These are phyloP conservation scores for Ophiostoma ulmi DNA, from an alignment of 2,329 filamentous ascomycete genomes.

Conservation along the genomic window DNA sequence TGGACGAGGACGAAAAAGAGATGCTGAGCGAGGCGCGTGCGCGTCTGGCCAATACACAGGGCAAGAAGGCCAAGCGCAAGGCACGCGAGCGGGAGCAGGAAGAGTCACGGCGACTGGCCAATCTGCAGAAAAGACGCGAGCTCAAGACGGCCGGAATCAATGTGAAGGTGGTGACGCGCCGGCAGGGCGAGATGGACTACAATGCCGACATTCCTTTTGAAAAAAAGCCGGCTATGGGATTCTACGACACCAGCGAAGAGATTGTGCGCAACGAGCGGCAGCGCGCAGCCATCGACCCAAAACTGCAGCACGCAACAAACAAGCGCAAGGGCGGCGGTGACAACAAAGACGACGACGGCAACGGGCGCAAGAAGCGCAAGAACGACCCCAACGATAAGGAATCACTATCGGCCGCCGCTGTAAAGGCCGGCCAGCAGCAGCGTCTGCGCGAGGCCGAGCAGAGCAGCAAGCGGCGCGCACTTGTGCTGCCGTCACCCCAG, in stretches of 20 bases:
- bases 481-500: conserved; percentile 84
- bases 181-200: conserved; percentile 98
- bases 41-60: conserved; percentile 93
- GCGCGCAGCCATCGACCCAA: conserved; percentile 79
- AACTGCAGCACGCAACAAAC: conserved; percentile 73
- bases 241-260: conserved; percentile 90
- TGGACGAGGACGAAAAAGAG: conserved; percentile 98
- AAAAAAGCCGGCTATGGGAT: conserved; percentile 79
- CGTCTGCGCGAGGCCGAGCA: conserved; percentile 94
- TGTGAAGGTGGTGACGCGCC: conserved; percentile 85
- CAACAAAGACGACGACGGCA: conserved; percentile 58
- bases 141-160: conserved; percentile 98
- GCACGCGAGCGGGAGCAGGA: conserved; percentile 92
- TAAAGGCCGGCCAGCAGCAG: conserved; percentile 90
- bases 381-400: conserved; percentile 89
- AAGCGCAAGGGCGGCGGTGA: conserved; percentile 90
- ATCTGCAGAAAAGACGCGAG: conserved; percentile 90
- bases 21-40: conserved; percentile 98
- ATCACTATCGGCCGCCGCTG: conserved; percentile 67
- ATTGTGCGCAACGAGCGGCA: conserved; percentile 74
- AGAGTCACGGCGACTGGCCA: conserved; percentile 82
- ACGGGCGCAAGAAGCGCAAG: conserved; percentile 61
- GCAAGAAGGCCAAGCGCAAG: conserved; percentile 98
- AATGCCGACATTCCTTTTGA: conserved; percentile 99
- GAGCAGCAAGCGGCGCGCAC: conserved; percentile 79